phyloP scores from a whole-genome alignment of 495 filamentous ascomycete genomes.

The Penicillium cosmopolitanum region DNA sequence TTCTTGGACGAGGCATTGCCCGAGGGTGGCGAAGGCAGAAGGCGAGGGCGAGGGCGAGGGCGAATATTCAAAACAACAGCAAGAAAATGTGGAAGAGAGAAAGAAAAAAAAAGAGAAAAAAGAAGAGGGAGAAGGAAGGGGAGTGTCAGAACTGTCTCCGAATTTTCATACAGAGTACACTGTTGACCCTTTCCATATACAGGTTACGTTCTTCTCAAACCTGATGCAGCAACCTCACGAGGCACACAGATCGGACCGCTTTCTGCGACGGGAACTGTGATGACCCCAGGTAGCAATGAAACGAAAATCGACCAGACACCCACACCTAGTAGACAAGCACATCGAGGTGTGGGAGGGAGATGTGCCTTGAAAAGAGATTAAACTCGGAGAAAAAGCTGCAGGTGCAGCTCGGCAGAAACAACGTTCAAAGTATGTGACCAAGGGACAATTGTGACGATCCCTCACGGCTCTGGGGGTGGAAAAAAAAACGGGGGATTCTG shows the following conservation, averaged over 20 bases:
- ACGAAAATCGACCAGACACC: constrained; percentile 49
- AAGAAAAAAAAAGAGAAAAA: background rate
- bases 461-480: background rate
- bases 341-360: constrained; percentile 47
- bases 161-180: background rate
- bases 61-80: background rate
- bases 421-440: constrained; percentile 11
- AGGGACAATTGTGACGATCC: constrained; percentile 17
- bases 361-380: constrained; percentile 23
- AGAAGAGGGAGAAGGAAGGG: background rate
- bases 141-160: background rate
- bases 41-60: background rate
- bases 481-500: constrained; percentile 8
- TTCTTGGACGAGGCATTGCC: constrained; percentile 70
- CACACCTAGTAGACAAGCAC: constrained; percentile 45
- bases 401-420: constrained; percentile 20
- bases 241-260: constrained; percentile 23
- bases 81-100: background rate
- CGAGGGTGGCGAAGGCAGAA: background rate
- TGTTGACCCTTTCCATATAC: background rate
- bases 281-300: constrained; percentile 47
- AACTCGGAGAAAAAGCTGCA: constrained; percentile 16
- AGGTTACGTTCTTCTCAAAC: background rate
- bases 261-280: constrained; percentile 37
- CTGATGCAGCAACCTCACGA: constrained; percentile 19